Evolutionary conservation across 805 yeast species (phyloP).

Genomic region (Starmera pachycereana): DNA sequence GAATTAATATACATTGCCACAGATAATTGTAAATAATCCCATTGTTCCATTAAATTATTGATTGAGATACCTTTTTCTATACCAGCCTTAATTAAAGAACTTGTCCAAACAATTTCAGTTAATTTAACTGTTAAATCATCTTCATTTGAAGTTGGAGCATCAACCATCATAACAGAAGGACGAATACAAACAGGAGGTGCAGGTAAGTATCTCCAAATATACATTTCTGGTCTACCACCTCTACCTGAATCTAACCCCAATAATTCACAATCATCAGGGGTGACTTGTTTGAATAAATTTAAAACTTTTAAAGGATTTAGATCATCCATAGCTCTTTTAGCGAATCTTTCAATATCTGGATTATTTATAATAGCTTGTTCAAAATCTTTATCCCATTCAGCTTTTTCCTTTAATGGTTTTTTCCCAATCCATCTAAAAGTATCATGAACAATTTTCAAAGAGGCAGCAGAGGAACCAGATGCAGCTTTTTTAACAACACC

Average conservation of each 20-base stretch:
- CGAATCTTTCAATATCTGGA: conserved; percentile 84
- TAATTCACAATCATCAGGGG: conserved; percentile 83
- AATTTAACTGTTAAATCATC: conserved; percentile 94
- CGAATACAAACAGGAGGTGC: conserved; percentile 99
- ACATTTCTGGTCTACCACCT: conserved; percentile 93
- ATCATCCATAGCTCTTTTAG: conserved; percentile 84
- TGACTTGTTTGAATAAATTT: conserved; percentile 75
- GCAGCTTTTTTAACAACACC: conserved; percentile 98
- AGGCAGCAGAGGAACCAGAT: conserved; percentile 84
- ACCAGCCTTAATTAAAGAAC: conserved; percentile 90
- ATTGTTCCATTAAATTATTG: conserved; percentile 92
- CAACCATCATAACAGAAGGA: conserved; percentile 93
- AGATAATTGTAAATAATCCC: conserved; percentile 94
- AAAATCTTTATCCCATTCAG: conserved; percentile 80
- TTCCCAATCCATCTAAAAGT: conserved; percentile 94
- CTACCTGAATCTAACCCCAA: conserved; percentile 81
- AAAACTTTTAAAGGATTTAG: conserved; percentile 86
- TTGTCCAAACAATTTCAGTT: conserved; percentile 94
- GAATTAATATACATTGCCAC: conserved; percentile 97
- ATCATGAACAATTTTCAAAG: conserved; percentile 90
- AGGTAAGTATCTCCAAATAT: conserved; percentile 93
- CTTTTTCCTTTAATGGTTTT: conserved; percentile 75
- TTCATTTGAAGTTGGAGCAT: conserved; percentile 82
- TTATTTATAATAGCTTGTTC: conserved; percentile 60
- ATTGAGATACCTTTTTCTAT: conserved; percentile 91